Base-by-base conservation (phyloP, 306 rosid species). In the Rosa rugosa region DNA sequence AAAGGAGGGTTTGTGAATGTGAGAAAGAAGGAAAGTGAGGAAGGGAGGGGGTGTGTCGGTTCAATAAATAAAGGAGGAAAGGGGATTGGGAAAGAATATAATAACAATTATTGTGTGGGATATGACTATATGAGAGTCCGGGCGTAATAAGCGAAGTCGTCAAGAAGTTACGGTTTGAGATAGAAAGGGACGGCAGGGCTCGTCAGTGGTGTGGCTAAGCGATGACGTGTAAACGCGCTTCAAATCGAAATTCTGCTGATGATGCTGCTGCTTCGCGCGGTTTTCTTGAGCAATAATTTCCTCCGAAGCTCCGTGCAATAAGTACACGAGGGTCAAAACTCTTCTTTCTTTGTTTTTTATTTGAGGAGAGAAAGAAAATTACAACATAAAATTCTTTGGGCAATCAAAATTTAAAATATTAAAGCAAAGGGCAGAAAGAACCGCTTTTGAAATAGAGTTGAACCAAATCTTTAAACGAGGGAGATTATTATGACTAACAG, bases 91-190 rank as follows among this genome's bases (percentile, higher is more conserved):
- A 31, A 63, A 63, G 41, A 63, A 63, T 63, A 63, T 63, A 63
- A 31, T 63, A 31, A 5, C 36, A 27, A 27, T 62, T 11, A 27
- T 27, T 23, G 0, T 31, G 65, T 59, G n/a, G 8, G 42, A 31
- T 62, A 13, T n/a, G n/a, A n/a, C n/a, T n/a, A n/a, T n/a, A n/a
- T 34, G 69, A 63, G n/a, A 31, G 20, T 11, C 12, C 6, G 27
- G 69, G 69, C 69, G 69, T 63, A 63, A 27, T 63, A 63, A 27
- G 69, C 69, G 6, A 12, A 63, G 69, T 63, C 42, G 69, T 31
- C 69, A 63, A 13, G n/a, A 11, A 56, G 27, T 8, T 27, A n/a
- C 20, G 60, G 60, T 25, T 11, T 10, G 0, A 3, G 20, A 63
- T n/a, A 31, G 11, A 63, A 25, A 4, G 41, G 4, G 41, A 62